phyloP scores from a whole-genome alignment of 805 yeast genomes.

The Hanseniaspora singularis region DNA sequence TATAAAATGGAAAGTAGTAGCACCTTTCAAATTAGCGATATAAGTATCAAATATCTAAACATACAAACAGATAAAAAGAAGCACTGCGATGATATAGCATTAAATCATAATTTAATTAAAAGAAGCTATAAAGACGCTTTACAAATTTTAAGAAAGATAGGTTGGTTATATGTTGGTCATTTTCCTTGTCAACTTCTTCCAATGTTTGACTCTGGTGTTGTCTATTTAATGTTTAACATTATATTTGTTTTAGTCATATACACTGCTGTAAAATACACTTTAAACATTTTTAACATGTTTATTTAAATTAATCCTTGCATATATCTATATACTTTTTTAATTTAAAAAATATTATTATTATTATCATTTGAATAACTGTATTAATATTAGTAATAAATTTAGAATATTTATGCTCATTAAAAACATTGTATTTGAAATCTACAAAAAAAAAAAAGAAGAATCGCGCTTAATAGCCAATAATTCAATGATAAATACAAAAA shows the following conservation, averaged over 20 bases:
- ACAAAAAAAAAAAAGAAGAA: no score
- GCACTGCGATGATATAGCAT: not conserved
- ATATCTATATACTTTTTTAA: not conserved
- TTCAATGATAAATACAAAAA: no score
- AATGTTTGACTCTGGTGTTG: slow-evolving; percentile 13
- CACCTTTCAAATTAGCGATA: not conserved
- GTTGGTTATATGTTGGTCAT: slow-evolving; percentile 15
- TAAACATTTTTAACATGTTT: slow-evolving; percentile 22
- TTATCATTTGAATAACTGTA: no score
- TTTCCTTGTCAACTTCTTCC: slow-evolving; percentile 15
- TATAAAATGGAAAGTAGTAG: not conserved
- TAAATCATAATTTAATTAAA: not conserved
- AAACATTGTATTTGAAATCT: no score
- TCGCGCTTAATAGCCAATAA: no score
- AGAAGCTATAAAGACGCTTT: not conserved
- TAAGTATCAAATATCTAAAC: slow-evolving; percentile 10
- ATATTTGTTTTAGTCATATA: slow-evolving; percentile 7
- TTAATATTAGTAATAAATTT: no score
- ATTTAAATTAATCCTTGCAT: not conserved
- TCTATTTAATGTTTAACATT: slow-evolving; percentile 9
- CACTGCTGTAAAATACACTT: slow-evolving; percentile 6
- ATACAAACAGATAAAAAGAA: slow-evolving; percentile 11
- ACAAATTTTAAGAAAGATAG: slow-evolving; percentile 5
- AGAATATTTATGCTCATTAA: no score
- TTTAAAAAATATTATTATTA: no score